Evolutionary conservation across 2,329 filamentous ascomycete species (phyloP).

Genomic region (Cryphonectria carpinicola): DNA sequence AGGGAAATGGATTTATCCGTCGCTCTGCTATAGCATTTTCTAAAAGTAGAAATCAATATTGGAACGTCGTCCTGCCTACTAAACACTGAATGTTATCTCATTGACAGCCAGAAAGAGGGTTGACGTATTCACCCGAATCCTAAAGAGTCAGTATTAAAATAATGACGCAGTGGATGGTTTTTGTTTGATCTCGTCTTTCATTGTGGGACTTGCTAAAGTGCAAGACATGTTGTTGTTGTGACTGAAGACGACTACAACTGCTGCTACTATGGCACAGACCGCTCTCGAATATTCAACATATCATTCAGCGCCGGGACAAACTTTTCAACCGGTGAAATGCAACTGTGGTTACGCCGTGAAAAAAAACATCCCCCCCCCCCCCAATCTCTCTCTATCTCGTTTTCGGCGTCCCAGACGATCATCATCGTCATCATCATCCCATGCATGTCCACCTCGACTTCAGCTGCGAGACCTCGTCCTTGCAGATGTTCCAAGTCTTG

Average conservation of each 20-base stretch:
- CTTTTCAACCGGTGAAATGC: neutral
- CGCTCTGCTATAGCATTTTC: no score
- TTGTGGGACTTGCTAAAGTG: no score
- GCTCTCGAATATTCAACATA: no score
- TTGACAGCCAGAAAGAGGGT: neutral
- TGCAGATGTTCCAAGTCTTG: conserved; percentile 26
- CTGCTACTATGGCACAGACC: no score
- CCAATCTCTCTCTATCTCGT: neutral
- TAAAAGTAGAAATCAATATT: no score
- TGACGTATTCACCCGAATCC: no score
- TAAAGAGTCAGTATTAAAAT: no score
- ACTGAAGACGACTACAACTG: no score
- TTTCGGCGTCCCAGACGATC: neutral
- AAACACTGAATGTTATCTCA: no score
- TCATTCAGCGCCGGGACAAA: neutral
- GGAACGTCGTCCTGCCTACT: no score
- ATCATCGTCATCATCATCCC: neutral
- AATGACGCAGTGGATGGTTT: no score
- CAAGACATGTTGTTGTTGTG: conserved; percentile 1
- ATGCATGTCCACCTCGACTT: conserved; percentile 23
- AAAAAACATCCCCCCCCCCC: neutral
- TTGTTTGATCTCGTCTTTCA: no score
- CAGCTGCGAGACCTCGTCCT: conserved; percentile 22
- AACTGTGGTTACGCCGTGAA: neutral
- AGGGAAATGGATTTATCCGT: neutral